Evolutionary conservation across 352 stramenopile genomes (phyloP), one percentile per base, ranked within the genome.

Genomic region (Achlya hypogyna): DNA sequence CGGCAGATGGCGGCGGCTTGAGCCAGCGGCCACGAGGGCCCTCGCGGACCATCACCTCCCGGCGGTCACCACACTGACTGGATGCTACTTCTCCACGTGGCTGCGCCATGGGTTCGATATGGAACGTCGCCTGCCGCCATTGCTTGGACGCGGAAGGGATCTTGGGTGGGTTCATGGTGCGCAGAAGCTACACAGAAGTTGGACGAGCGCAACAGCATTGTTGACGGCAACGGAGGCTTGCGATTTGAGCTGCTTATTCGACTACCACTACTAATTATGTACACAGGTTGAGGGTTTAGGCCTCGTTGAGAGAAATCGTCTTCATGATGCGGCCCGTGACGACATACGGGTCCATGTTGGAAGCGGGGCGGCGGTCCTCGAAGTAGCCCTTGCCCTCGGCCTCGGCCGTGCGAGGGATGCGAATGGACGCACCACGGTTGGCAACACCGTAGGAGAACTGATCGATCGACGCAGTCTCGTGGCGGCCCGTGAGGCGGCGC

Each of bases 321-420:
- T 97, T 88, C 83, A 99, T 93, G 72, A 99, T 98, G 77, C 97
- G 97, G 71, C 83, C 72, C 8, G 93, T 98, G 16, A 99, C 96
- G 53, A 98, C 78, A 81, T 99, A 99, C 62, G 96, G 96, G 85
- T 99, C 96, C 82, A 96, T 96, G 85, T 99, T 99, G 74, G 96
- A 98, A 47, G 93, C 87, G 38, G 96, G 96, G 67, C 96, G 89
- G 72, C 96, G 89, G 23, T 76, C 72, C 63, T 76, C 72, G 49
- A 94, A 93, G 84, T 95, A 94, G 71, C 86, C 86, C 78, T 97
- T 97, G 53, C 88, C 87, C 35, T 98, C 88, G 22, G 78, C 79
- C 72, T 97, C 82, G 12, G 91, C 95, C 53, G 85, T 71, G 66
- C 91, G 81, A 62, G 91, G 91, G 72, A 98, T 98, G 69, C 94